Conservation (phyloP, 768 basidiomycete genomes). For the Panaeolus cyanescens region DNA sequence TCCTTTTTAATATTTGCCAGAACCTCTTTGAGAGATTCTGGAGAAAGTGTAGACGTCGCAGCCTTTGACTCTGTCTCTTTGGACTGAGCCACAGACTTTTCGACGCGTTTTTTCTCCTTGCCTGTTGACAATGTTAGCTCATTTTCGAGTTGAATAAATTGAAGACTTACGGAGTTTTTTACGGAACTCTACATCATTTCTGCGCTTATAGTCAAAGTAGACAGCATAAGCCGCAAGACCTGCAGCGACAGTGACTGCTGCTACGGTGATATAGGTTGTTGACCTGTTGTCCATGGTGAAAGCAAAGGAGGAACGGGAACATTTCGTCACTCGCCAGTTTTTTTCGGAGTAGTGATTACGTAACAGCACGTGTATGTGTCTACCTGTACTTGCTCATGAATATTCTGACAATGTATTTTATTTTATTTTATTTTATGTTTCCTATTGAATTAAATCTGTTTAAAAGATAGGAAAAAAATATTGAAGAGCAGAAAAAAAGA, state of each 20-base stretch:
- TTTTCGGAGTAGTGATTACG: constrained; percentile 21
- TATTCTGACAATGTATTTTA: not conserved
- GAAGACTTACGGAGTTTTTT: constrained; percentile 76
- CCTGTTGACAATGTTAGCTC: constrained; percentile 45
- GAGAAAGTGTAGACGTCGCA: constrained; percentile 33
- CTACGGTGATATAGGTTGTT: constrained; percentile 43
- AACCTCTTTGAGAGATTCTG: constrained; percentile 62
- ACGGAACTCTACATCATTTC: constrained; percentile 86
- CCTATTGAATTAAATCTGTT: not conserved
- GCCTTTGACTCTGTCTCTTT: constrained; percentile 39
- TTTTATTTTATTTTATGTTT: not conserved
- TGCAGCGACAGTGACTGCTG: constrained; percentile 53
- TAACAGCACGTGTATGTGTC: constrained; percentile 13
- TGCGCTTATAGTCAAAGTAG: constrained; percentile 94
- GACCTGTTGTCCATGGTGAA: constrained; percentile 29
- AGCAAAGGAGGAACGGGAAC: not conserved
- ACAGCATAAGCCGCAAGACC: constrained; percentile 78
- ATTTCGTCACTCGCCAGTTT: constrained; percentile 7
- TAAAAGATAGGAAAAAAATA: not conserved
- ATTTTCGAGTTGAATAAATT: constrained; percentile 14
- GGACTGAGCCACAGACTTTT: constrained; percentile 62
- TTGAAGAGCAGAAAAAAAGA: too few relatives aligned
- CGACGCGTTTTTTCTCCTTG: constrained; percentile 90
- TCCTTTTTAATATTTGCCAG: constrained; percentile 72
- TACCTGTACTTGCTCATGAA: not conserved